These are phyloP conservation scores for Aspergillus quadrilineatus DNA, from an alignment of 2,329 filamentous ascomycete genomes.

Conservation along the genomic window DNA sequence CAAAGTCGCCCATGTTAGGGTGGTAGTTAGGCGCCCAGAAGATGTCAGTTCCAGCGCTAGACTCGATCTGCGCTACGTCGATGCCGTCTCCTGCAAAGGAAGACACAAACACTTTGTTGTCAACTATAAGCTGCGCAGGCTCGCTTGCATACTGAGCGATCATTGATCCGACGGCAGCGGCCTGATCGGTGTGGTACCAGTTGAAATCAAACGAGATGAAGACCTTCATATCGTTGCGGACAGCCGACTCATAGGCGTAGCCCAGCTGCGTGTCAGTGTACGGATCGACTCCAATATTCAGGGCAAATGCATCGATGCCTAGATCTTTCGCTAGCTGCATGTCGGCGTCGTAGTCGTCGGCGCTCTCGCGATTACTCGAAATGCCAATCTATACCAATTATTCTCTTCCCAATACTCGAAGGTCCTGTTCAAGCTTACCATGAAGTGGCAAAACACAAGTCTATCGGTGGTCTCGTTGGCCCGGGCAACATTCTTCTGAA, in stretches of 20 bases:
- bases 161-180: slow-evolving; percentile 45
- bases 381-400: slow-evolving; percentile 44
- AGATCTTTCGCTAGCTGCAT: slow-evolving; percentile 47
- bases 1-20: slow-evolving; percentile 41
- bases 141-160: slow-evolving; percentile 47
- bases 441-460: slow-evolving; percentile 48
- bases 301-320: slow-evolving; percentile 51
- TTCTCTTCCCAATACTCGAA: background rate
- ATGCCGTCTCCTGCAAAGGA: slow-evolving; percentile 54
- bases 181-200: slow-evolving; percentile 43
- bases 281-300: slow-evolving; percentile 51
- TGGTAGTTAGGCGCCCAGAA: slow-evolving; percentile 55
- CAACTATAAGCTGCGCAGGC: slow-evolving; percentile 51
- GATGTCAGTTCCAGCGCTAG: slow-evolving; percentile 46
- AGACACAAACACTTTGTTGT: slow-evolving; percentile 53
- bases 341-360: slow-evolving; percentile 50
- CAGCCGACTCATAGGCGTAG: slow-evolving; percentile 52
- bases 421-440: slow-evolving; percentile 29
- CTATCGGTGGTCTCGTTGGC: slow-evolving; percentile 17
- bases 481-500: background rate
- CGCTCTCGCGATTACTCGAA: slow-evolving; percentile 42
- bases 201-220: slow-evolving; percentile 61
- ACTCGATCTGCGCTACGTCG: slow-evolving; percentile 43
- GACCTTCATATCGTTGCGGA: slow-evolving; percentile 50
- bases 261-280: slow-evolving; percentile 48